Evolutionary conservation across 2,329 filamentous ascomycete genomes (phyloP), one percentile per base, ranked within the genome.

Genomic region (Hypoxylon rubiginosum): DNA sequence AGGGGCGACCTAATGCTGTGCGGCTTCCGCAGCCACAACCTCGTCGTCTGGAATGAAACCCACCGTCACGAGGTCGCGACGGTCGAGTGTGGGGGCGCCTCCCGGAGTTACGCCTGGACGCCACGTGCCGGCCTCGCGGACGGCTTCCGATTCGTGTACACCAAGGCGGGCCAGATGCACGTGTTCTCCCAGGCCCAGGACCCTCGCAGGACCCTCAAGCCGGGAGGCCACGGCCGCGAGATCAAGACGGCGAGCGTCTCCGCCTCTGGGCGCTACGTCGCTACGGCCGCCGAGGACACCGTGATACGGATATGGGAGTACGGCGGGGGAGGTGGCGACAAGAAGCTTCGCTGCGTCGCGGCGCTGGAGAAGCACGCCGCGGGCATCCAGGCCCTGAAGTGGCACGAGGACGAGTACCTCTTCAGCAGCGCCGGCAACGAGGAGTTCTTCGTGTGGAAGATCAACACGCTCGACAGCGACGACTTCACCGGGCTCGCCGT

Each of bases 391-490:
- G 86, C 90, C 66, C 82, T 97, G 0, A 86, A 86, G 64, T 98
- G 93, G 92, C 88, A 91, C 1, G 85, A 87, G 50, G 87, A 90
- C 1, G 78, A 82, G 0, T 91, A 91, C 71, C 86, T 99, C 2
- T 92, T 98, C 76, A 97, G 92, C 69, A 94, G 93, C 73, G 93
- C 88, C 5, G 96, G 94, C 0, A 90, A 89, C 66, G 95, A 97
- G 77, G 95, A 99, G 78, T 91, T 98, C 68, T 95, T 91, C 72
- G 86, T 94, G 10, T 99, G 96, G 95, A 85, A 87, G 43, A 78
- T 95, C 34, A 82, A 82, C 50, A 74, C 75, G 10, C 76, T 92
- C 6, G 83, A 88, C 26, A 81, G 83, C 1, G 79, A 75, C 41
- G 60, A 67, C 11, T 84, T 84, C 53, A 71, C 71, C 13, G 84